These are phyloP conservation scores for Diospyros lotus DNA, from an alignment of 148 eudicot species.

Conservation along the genomic window DNA sequence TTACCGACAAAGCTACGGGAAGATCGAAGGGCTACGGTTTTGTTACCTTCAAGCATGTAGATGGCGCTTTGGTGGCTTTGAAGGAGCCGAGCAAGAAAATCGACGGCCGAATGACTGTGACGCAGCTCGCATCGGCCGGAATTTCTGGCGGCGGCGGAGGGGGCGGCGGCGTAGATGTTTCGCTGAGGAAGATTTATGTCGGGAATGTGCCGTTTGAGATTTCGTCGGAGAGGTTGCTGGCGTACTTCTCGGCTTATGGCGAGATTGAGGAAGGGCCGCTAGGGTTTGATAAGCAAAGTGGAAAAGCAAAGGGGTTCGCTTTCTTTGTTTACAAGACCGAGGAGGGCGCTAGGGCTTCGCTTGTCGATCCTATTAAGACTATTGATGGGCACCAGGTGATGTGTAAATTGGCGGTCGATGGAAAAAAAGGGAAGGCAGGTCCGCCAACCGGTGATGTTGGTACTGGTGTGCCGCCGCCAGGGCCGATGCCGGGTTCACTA, in stretches of 20 bases:
- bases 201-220: conserved; percentile 83
- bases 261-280: conserved; percentile 96
- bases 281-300: conserved; percentile 82
- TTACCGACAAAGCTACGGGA: conserved; percentile 55
- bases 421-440: conserved; percentile 61
- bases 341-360: conserved; percentile 71
- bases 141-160: conserved; percentile 11
- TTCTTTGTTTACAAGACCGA: conserved; percentile 84
- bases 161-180: conserved; percentile 44
- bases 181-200: conserved; percentile 78
- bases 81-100: conserved; percentile 74
- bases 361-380: conserved; percentile 67
- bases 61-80: conserved; percentile 66
- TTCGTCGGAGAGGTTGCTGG: conserved; percentile 63
- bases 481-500: conserved; percentile 18
- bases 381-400: conserved; percentile 75
- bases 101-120: conserved; percentile 81
- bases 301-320: conserved; percentile 80
- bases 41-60: conserved; percentile 72
- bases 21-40: conserved; percentile 87
- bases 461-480: conserved; percentile 25
- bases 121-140: conserved; percentile 67
- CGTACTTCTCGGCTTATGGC: conserved; percentile 55
- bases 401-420: conserved; percentile 88
- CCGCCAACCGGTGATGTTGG: conserved; percentile 24